Conservation (phyloP, 2,329 filamentous ascomycete genomes). For the Beauveria caledonica region DNA sequence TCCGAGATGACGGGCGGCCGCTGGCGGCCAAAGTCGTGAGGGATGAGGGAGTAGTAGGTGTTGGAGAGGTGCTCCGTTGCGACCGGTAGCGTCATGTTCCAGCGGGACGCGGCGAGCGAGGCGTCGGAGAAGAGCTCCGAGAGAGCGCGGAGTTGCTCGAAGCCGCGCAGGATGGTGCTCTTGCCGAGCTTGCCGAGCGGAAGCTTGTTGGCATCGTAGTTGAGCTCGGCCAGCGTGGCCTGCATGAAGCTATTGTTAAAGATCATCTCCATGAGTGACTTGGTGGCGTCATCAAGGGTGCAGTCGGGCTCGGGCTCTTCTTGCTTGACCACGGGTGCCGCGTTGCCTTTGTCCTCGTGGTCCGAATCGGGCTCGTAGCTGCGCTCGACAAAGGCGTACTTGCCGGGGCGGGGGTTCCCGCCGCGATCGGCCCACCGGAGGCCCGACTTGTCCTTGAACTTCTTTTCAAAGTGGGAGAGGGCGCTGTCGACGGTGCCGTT, state of each 20-base stretch:
- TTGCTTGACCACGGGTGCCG: constrained; percentile 23
- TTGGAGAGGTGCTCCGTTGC: constrained; percentile 63
- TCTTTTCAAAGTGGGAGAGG: constrained; percentile 45
- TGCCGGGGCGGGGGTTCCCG: constrained; percentile 50
- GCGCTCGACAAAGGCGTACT: constrained; percentile 75
- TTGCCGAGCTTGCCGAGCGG: constrained; percentile 81
- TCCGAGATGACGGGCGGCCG: constrained; percentile 60
- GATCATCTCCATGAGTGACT: constrained; percentile 69
- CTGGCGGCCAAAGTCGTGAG: constrained; percentile 69
- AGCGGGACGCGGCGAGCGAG: constrained; percentile 34
- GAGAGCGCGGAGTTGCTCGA: constrained; percentile 68
- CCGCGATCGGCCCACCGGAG: constrained; percentile 45
- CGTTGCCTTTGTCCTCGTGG: constrained; percentile 39
- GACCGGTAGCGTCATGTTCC: constrained; percentile 26
- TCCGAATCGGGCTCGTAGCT: constrained; percentile 65
- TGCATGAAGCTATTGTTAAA: constrained; percentile 72
- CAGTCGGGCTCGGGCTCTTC: constrained; percentile 37
- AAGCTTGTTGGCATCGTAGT: constrained; percentile 68
- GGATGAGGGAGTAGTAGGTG: constrained; percentile 72
- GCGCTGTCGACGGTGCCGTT: constrained; percentile 34
- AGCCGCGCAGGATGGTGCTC: constrained; percentile 65
- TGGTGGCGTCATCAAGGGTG: constrained; percentile 50
- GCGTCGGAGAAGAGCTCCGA: constrained; percentile 55
- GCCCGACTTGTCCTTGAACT: constrained; percentile 56
- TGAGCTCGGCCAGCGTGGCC: constrained; percentile 55